phyloP scores from a whole-genome alignment of 164 flowering plant genomes.

The Warburgia ugandensis region DNA sequence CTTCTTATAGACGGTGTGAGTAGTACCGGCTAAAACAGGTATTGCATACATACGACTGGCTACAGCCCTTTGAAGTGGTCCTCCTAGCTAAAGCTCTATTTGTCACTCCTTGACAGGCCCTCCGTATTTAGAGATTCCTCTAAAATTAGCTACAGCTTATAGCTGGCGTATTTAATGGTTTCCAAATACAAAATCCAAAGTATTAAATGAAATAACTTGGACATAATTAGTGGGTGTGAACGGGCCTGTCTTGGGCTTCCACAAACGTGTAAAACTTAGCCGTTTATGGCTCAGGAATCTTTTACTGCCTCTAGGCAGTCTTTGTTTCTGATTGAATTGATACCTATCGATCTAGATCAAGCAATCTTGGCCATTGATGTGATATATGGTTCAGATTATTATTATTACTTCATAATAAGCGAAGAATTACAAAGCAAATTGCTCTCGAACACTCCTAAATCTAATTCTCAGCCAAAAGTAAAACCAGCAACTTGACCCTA shows the following conservation, averaged over 20 bases:
- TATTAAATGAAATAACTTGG: slow-evolving; percentile 4
- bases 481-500: too few relatives aligned
- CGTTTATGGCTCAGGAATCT: too few relatives aligned
- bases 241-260: slow-evolving; percentile 6
- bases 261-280: too few relatives aligned
- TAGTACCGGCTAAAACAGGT: slow-evolving; percentile 14
- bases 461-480: too few relatives aligned
- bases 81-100: slow-evolving; percentile 1
- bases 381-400: too few relatives aligned
- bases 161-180: slow-evolving; percentile 7
- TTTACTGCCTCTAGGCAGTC: too few relatives aligned
- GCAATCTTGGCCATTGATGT: too few relatives aligned
- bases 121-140: slow-evolving; percentile 10
- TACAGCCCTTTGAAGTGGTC: slow-evolving; percentile 13
- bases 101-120: slow-evolving; percentile 3
- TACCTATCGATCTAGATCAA: too few relatives aligned
- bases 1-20: slow-evolving; percentile 8
- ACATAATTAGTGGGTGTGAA: slow-evolving; percentile 9
- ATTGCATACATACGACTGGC: slow-evolving; percentile 13
- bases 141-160: slow-evolving; percentile 3
- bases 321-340: too few relatives aligned
- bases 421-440: too few relatives aligned
- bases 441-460: too few relatives aligned
- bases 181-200: not conserved
- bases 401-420: too few relatives aligned